Percentiles rank a stretch among this genome's conserved stretches.
These are phyloP conservation scores for Clavariopsis aquatica DNA, from an alignment of 495 filamentous ascomycete genomes.

Conservation along the genomic window DNA sequence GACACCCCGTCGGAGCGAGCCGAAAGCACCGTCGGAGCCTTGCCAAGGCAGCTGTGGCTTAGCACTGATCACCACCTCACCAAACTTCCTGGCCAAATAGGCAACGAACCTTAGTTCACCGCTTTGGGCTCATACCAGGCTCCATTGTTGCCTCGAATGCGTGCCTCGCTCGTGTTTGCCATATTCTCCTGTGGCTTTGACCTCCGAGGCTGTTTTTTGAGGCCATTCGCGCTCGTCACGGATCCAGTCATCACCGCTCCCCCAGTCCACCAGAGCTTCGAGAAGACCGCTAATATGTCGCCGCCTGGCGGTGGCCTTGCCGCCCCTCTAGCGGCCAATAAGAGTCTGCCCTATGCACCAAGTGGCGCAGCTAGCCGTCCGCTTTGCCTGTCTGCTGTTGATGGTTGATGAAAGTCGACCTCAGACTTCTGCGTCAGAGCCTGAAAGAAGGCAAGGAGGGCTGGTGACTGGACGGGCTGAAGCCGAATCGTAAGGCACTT, in stretches of 20 bases:
- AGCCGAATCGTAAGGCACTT: slow-evolving; percentile 12
- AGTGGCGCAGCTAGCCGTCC: slow-evolving; percentile 8
- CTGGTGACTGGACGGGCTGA: slow-evolving; percentile 17
- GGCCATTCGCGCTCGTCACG: too few species aligned
- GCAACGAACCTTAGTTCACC: slow-evolving; percentile 23
- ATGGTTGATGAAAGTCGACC: not conserved
- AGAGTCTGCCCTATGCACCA: not conserved
- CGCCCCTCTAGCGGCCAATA: not conserved
- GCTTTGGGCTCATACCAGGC: slow-evolving; percentile 9
- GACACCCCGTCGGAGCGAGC: not conserved
- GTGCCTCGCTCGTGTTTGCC: slow-evolving; percentile 18
- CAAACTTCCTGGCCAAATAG: not conserved
- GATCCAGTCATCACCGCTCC: slow-evolving; percentile 11
- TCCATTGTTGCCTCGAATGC: slow-evolving; percentile 11
- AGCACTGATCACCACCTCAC: not conserved
- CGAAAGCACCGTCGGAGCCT: not conserved
- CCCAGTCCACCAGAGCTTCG: slow-evolving; percentile 3
- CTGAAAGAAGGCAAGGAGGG: slow-evolving; percentile 23
- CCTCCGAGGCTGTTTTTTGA: slow-evolving; percentile 15
- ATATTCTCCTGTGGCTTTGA: slow-evolving; percentile 19
- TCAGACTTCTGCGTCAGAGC: slow-evolving; percentile 15
- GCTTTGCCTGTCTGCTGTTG: not conserved
- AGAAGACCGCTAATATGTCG: slow-evolving; percentile 19
- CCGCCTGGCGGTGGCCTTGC: slow-evolving; percentile 19
- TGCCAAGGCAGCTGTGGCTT: slow-evolving; percentile 1